Conservation (phyloP, 345 rosid species). For the Salix exigua region DNA sequence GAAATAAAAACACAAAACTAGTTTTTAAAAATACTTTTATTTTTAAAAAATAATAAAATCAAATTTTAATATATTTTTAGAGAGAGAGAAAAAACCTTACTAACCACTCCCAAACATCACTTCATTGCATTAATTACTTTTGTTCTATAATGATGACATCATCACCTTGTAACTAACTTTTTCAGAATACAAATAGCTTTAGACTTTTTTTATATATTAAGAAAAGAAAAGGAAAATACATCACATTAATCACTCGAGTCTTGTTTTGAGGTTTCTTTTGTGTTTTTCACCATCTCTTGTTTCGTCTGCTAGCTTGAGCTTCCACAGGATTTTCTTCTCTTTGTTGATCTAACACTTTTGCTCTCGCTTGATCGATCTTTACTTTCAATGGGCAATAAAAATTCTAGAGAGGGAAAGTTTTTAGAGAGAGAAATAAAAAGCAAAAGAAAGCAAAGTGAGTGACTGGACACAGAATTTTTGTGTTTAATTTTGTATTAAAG, state of each 20-base stretch:
- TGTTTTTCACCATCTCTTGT: conserved; percentile 40
- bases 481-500: conserved; percentile 1
- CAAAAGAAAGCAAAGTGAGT: conserved; percentile 18
- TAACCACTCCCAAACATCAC: background rate
- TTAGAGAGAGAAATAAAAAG: conserved; percentile 22
- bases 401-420: conserved; percentile 34
- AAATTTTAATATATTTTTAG: no score
- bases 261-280: conserved; percentile 1
- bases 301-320: conserved; percentile 29
- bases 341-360: conserved; percentile 72
- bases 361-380: conserved; percentile 49
- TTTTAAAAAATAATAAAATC: no score
- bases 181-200: no score
- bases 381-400: conserved; percentile 43
- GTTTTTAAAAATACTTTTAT: no score
- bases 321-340: conserved; percentile 51
- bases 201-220: background rate
- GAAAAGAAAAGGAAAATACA: background rate
- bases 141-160: no score
- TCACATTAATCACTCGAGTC: conserved; percentile 4
- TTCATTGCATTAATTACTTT: background rate
- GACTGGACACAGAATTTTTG: conserved; percentile 17
- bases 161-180: no score
- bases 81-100: no score
- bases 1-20: no score